Percentiles rank a stretch among this genome's conserved stretches.
These are phyloP conservation scores for Macroventuria anomochaeta DNA, from an alignment of 2,329 filamentous ascomycete genomes.

Conservation along the genomic window DNA sequence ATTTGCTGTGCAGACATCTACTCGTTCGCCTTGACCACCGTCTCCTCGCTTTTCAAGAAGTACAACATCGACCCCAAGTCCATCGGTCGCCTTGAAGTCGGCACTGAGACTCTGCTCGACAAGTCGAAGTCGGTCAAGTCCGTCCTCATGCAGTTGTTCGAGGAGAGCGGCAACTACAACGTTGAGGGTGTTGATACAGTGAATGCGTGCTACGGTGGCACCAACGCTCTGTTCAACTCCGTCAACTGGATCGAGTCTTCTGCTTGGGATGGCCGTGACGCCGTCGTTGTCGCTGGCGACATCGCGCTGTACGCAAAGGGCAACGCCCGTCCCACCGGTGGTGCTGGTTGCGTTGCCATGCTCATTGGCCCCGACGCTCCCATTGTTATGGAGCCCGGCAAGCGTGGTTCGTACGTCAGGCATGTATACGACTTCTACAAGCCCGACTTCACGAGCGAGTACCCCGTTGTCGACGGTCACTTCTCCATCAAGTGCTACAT, in stretches of 20 bases:
- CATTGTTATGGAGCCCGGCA: slow-evolving; percentile 57
- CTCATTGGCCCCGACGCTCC: slow-evolving; percentile 60
- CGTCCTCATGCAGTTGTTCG: slow-evolving; percentile 61
- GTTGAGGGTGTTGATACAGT: slow-evolving; percentile 61
- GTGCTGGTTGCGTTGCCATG: slow-evolving; percentile 62
- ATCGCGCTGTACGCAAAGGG: slow-evolving; percentile 64
- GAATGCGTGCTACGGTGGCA: slow-evolving; percentile 62
- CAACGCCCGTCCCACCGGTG: slow-evolving; percentile 59
- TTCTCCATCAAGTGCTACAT: slow-evolving; percentile 62
- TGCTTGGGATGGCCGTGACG: slow-evolving; percentile 60
- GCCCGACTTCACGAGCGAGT: slow-evolving; percentile 61
- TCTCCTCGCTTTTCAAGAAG: slow-evolving; percentile 60
- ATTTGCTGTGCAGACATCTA: slow-evolving; percentile 55
- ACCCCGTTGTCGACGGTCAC: slow-evolving; percentile 60
- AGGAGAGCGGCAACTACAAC: slow-evolving; percentile 60
- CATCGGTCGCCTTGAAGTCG: slow-evolving; percentile 61
- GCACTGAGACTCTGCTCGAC: slow-evolving; percentile 62
- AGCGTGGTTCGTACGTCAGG: slow-evolving; percentile 58
- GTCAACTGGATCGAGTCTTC: slow-evolving; percentile 63
- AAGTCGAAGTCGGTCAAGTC: slow-evolving; percentile 64
- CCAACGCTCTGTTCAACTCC: slow-evolving; percentile 61
- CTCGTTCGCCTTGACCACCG: slow-evolving; percentile 59
- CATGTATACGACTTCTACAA: slow-evolving; percentile 64
- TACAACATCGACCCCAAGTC: slow-evolving; percentile 59
- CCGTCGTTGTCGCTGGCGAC: slow-evolving; percentile 60